phyloP scores from a whole-genome alignment of 2,329 filamentous ascomycete species.

The Dissoconium aciculare region DNA sequence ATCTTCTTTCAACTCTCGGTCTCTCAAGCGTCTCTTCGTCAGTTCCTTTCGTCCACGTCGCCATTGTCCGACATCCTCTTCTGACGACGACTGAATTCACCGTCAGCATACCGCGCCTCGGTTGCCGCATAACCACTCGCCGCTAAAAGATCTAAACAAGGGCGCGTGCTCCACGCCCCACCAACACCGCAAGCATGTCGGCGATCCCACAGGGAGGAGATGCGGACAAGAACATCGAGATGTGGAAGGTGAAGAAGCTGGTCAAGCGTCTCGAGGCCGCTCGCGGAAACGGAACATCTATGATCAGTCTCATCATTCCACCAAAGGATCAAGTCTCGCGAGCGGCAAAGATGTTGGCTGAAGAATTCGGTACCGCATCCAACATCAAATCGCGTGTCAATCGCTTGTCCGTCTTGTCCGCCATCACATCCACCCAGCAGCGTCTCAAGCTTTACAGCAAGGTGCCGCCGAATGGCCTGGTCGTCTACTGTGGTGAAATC shows the following conservation, averaged over 20 bases:
- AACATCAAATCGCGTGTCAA: slow-evolving; percentile 99
- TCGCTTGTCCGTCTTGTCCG: slow-evolving; percentile 89
- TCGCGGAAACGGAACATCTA: slow-evolving; percentile 94
- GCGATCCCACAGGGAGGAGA: slow-evolving; percentile 73
- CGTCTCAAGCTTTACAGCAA: slow-evolving; percentile 98
- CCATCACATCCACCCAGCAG: slow-evolving; percentile 98
- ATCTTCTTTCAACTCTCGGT: too few relatives aligned
- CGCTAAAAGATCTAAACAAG: slow-evolving; percentile 2
- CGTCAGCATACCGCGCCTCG: too few relatives aligned
- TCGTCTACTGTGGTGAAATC: slow-evolving; percentile 99
- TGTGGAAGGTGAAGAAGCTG: slow-evolving; percentile 99
- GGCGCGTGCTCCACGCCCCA: slow-evolving; percentile 10
- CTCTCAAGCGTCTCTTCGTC: too few relatives aligned
- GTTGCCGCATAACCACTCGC: too few relatives aligned
- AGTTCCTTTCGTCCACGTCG: too few relatives aligned
- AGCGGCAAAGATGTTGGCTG: slow-evolving; percentile 98
- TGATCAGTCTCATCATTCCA: slow-evolving; percentile 98
- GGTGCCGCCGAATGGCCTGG: slow-evolving; percentile 90
- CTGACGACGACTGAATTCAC: too few relatives aligned
- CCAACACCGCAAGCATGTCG: too few relatives aligned
- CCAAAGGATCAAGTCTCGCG: slow-evolving; percentile 97
- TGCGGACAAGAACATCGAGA: slow-evolving; percentile 92
- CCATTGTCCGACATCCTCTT: too few relatives aligned
- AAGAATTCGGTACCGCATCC: slow-evolving; percentile 76
- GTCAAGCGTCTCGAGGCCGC: slow-evolving; percentile 97